Conservation (phyloP, 148 eudicot species). For the Beta vulgaris region DNA sequence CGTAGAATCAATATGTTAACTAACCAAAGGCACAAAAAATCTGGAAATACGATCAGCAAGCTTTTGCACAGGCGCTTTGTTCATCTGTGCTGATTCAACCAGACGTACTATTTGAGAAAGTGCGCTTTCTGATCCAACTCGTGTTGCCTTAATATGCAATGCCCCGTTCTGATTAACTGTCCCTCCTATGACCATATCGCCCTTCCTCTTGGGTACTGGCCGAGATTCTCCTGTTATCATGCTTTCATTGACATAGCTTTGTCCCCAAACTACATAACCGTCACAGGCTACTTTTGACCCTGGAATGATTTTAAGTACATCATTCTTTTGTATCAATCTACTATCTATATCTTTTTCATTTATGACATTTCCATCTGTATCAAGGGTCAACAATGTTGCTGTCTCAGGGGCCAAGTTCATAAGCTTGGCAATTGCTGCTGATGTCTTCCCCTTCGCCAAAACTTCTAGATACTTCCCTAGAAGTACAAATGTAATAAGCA, state of each 20-base stretch:
- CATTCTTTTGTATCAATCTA: constrained; percentile 80
- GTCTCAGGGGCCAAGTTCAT: constrained; percentile 89
- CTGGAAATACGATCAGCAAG: constrained; percentile 89
- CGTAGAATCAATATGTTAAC: constrained; percentile 13
- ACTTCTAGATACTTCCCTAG: constrained; percentile 92
- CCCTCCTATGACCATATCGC: constrained; percentile 89
- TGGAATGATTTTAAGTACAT: constrained; percentile 76
- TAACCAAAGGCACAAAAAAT: constrained; percentile 82
- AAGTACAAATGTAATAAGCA: constrained; percentile 91
- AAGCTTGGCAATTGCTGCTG: constrained; percentile 94
- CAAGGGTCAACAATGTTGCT: constrained; percentile 60
- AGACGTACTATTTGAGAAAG: constrained; percentile 87
- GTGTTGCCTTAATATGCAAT: constrained; percentile 71
- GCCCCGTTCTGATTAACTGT: constrained; percentile 91
- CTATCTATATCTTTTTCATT: constrained; percentile 85
- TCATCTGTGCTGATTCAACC: constrained; percentile 98
- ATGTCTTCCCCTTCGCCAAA: constrained; percentile 90
- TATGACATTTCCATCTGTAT: constrained; percentile 55
- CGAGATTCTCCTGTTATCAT: constrained; percentile 96
- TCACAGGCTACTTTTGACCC: constrained; percentile 92
- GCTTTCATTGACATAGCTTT: constrained; percentile 90
- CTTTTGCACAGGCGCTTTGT: constrained; percentile 95
- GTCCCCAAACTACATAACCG: constrained; percentile 84
- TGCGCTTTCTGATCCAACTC: constrained; percentile 91
- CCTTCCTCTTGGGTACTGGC: constrained; percentile 76